phyloP scores from a whole-genome alignment of 768 basidiomycete genomes.

The Kwoniella dendrophila region DNA sequence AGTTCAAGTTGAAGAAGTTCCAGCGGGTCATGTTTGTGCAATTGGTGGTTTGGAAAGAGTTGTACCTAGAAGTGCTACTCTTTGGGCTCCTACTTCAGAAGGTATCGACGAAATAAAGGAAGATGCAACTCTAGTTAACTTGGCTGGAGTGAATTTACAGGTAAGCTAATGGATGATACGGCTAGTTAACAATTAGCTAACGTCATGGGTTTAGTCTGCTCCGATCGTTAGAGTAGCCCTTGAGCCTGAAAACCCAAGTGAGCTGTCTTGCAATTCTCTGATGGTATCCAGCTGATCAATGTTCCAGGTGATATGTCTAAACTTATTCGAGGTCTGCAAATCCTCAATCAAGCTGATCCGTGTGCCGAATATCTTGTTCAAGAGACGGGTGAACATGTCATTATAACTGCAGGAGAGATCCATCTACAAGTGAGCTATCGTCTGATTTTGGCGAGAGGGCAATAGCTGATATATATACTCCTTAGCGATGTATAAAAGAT shows the following conservation, averaged over 20 bases:
- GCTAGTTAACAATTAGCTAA: background rate
- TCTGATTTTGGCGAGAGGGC: background rate
- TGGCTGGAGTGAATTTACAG: slow-evolving; percentile 50
- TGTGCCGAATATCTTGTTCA: slow-evolving; percentile 98
- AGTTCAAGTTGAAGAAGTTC: slow-evolving; percentile 76
- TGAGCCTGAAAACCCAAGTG: slow-evolving; percentile 71
- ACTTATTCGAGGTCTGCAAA: slow-evolving; percentile 78
- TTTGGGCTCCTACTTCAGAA: slow-evolving; percentile 68
- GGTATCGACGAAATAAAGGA: slow-evolving; percentile 26
- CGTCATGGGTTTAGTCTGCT: slow-evolving; percentile 61
- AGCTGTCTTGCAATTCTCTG: slow-evolving; percentile 12
- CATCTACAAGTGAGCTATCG: slow-evolving; percentile 78
- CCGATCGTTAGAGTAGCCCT: slow-evolving; percentile 95
- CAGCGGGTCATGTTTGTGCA: slow-evolving; percentile 93
- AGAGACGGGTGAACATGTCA: slow-evolving; percentile 95
- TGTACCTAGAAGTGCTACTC: slow-evolving; percentile 85
- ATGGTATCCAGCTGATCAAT: background rate
- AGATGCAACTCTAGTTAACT: slow-evolving; percentile 43
- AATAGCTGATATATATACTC: background rate
- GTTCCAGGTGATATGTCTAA: slow-evolving; percentile 75
- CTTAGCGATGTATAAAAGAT: slow-evolving; percentile 92
- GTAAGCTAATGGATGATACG: slow-evolving; percentile 57
- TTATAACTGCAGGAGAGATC: slow-evolving; percentile 90
- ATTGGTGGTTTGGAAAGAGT: slow-evolving; percentile 84
- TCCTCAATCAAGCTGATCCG: slow-evolving; percentile 92